Base-by-base conservation (phyloP, 352 stramenopile species). In the Pythium pyrilobum region DNA sequence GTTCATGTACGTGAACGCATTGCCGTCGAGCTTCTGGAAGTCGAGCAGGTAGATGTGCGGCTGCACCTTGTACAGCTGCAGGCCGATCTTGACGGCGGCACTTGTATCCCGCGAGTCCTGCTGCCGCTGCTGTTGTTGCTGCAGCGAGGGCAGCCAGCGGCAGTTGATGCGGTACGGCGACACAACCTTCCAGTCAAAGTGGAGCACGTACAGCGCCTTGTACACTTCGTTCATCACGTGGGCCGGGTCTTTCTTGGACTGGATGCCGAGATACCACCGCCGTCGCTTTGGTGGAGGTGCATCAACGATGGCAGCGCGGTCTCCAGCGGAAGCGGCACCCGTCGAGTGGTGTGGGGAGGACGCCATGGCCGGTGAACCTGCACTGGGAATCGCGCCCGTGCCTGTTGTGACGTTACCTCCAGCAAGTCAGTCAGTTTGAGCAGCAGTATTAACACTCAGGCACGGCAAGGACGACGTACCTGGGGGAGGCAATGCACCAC, bases 181-280 rank as follows among this genome's bases (percentile, higher is more conserved):
- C 11, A 98, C 74, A 18, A 97, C 87, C 24, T 98, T 89, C 96
- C 97, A 99, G 64, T 99, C 92, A 64, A 97, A 99, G 47, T 96
- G 86, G 25, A 99, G 78, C 44, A 97, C 87, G 53, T 96, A 88
- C 6, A 99, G 77, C 24, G 96, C 96, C 68, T 98, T 98, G 81
- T 99, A 99, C 21, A 99, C 97, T 70, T 99, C 97, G 18, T 89
- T 99, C 96, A 99, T 99, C 31, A 99, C 97, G 64, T 99, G 96
- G 31, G 95, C 96, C 12, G 97, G 96, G 59, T 99, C 96, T 72
- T 99, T 99, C 71, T 99, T 99, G 62, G 89, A 98, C 81, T 99
- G 97, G 66, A 99, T 99, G 37, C 97, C 97, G 47, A 99, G 64
- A 66, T 99, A 99, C 97, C 97, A 99, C 59, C 96, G 71, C 66